Evolutionary conservation across 2,329 filamentous ascomycete species (phyloP).

Genomic region (Epichloe hybrida): DNA sequence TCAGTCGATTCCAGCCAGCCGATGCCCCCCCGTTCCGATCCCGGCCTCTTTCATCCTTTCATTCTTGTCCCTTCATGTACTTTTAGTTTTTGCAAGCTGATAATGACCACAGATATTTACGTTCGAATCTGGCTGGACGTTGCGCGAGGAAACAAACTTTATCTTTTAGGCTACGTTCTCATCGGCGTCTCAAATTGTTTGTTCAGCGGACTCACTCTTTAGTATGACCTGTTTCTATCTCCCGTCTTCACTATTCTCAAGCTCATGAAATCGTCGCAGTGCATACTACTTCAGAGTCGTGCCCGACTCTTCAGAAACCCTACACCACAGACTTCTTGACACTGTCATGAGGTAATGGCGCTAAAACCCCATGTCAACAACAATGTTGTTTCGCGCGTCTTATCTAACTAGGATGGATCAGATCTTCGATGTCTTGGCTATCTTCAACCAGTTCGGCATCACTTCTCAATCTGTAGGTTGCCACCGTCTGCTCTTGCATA

Average conservation of each 20-base stretch:
- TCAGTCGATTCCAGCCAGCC: neutral
- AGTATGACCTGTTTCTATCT: neutral
- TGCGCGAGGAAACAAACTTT: neutral
- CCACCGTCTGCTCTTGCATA: neutral
- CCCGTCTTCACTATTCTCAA: neutral
- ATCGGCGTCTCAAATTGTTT: neutral
- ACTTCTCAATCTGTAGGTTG: neutral
- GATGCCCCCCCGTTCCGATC: neutral
- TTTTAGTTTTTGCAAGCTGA: neutral
- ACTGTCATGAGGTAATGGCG: neutral
- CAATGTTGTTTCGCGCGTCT: neutral
- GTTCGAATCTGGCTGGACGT: slow-evolving; percentile 1
- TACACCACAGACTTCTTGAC: neutral
- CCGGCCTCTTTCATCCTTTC: neutral
- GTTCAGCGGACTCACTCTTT: neutral
- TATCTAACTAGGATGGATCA: neutral
- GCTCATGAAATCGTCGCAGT: neutral
- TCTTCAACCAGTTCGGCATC: neutral
- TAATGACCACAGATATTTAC: neutral
- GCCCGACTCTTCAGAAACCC: neutral
- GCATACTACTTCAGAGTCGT: neutral
- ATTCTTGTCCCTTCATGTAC: neutral
- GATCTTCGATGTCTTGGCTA: neutral
- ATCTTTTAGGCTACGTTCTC: neutral
- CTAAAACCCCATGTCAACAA: too few species aligned